Evolutionary conservation across 2,329 filamentous ascomycete species (phyloP), one percentile per base, ranked within the genome.

Genomic region (Parasarocladium wereldwijsianum): DNA sequence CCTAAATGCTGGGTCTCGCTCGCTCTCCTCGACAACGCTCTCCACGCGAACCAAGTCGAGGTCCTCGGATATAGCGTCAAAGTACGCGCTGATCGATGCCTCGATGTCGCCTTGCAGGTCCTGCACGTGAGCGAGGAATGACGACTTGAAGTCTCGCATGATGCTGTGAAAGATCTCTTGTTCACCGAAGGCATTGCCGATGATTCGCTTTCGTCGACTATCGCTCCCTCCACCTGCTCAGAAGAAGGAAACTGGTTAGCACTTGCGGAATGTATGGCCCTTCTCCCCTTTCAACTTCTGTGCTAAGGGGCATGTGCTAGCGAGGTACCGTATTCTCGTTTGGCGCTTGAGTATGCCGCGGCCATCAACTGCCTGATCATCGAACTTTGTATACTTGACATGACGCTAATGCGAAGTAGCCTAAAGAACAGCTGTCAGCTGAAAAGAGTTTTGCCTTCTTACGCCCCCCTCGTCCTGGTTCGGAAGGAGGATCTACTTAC

Each of bases 361-460:
- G 55, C 44, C 55, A 62, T 54, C 1, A 43, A 39, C 30, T 44
- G 33, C 0, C 53, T 53, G 4, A 59, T 46, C 8, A 53, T 40
- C 0, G 57, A 58, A 2, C 46, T 60, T 11, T 44, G 43, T 11
- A 58, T 42, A 5, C 50, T 41, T 0, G 55, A 51, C 4, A 60
- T 38, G 0, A 44, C 43, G 24, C 55, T 44, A 4, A 45, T 52
- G 14, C 41, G 42, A 4, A 60, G 36, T 3, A 37, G 39, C 2
- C 57, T 60, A 20, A 0, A 6, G 5, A 21, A 5, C 8, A 13
- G 12, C 23, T 13, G 8, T 8, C 7, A 13, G 23, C 12, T 13
- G 8, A 26, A 8, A 26, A 26, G 6, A 14, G 6, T 8, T 26
- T 7, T 14, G 8, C 16, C 10, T 14, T 7, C 22, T 23, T 25